These are phyloP conservation scores for Leptodermis oblonga DNA, from an alignment of 257 asterid species.

Conservation along the genomic window DNA sequence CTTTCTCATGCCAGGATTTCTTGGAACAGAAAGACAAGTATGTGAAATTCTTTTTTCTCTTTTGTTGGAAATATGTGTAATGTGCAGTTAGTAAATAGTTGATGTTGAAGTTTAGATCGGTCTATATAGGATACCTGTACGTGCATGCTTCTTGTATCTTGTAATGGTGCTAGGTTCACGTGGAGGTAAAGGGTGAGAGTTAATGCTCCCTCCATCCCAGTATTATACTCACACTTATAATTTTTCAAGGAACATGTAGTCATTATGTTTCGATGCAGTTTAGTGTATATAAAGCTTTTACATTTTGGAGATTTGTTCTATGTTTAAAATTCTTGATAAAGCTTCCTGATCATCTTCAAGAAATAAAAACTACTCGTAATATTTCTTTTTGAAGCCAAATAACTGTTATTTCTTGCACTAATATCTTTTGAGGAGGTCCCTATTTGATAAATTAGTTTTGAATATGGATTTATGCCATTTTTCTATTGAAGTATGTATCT, in stretches of 20 bases:
- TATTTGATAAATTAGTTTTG: background rate
- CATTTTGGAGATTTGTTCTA: too few species aligned
- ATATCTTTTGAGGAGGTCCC: background rate
- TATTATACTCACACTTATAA: background rate
- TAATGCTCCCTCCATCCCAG: background rate
- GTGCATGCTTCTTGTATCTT: background rate
- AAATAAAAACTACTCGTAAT: too few species aligned
- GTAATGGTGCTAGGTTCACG: background rate
- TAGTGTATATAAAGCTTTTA: too few species aligned
- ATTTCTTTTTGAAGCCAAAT: too few species aligned
- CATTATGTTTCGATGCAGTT: background rate
- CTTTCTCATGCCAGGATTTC: constrained; percentile 99
- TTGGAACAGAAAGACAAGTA: constrained; percentile 99
- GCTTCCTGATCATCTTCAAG: background rate
- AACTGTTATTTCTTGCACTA: constrained; percentile 3
- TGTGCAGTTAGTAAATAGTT: background rate
- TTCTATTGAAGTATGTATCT: background rate
- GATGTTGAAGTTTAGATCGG: background rate
- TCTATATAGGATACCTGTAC: background rate
- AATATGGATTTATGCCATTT: background rate
- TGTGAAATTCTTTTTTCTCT: constrained; percentile 16
- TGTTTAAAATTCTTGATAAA: background rate
- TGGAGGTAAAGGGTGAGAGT: too few species aligned
- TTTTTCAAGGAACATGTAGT: background rate
- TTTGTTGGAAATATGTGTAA: background rate